Evolutionary conservation across 352 stramenopile genomes (phyloP), one percentile per base, ranked within the genome.

Genomic region (Ochromonadaceae sp.): DNA sequence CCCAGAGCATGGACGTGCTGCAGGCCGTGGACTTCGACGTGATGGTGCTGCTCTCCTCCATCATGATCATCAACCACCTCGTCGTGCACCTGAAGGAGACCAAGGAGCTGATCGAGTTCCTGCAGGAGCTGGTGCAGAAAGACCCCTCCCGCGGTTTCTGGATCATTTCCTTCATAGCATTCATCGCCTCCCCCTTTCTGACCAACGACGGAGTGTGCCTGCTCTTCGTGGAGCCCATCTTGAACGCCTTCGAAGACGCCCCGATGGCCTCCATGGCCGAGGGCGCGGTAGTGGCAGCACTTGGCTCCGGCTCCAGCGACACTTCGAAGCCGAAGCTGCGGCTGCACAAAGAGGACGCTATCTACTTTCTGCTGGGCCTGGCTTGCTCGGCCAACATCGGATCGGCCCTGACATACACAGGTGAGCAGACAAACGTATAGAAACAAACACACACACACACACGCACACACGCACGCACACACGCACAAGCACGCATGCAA

Each of bases 191-290:
- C 39, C 55, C 55, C 12, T 63, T 63, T 28, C 22, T 63, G 2
- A 63, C 55, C 1, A 63, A 63, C 31, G 55, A 63, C 38, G 55
- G 55, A n/a, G 38, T 63, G 5, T 63, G 55, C 22, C 22, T 63
- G 15, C 25, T 63, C 28, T 41, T 63, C 12, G 55, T 63, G 2
- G 55, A 63, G 26, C 55, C 55, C 34, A 50, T 63, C 40, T 36
- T 63, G 30, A 30, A 2, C 31, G 40, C 26, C 7, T 63, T 63
- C 39, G 34, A 63, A 52, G 25, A 32, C 22, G n/a, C n/a, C n/a
- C n/a, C n/a, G n/a, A n/a, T n/a, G n/a, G n/a, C n/a, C n/a, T n/a
- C n/a, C n/a, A 14, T 57, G 28, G 26, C 5, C 15, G 52, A 60
- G n/a, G n/a, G n/a, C n/a, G n/a, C n/a, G n/a, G n/a, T n/a, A n/a